These are phyloP conservation scores for Trypanosoma congolense DNA, from an alignment of 208 protist genomes.

Conservation along the genomic window DNA sequence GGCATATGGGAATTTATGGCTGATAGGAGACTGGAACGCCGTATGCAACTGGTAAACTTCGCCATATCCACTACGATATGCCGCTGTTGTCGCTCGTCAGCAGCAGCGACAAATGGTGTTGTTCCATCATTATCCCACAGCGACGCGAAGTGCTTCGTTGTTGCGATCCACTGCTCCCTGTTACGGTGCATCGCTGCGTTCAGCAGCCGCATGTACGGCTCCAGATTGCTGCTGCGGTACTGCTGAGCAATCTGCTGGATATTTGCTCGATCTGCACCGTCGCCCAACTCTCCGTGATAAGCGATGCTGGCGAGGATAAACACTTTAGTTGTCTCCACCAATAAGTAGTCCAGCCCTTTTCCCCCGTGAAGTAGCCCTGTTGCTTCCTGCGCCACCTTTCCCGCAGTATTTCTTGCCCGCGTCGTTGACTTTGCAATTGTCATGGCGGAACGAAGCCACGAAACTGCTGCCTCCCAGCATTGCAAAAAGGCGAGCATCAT, in stretches of 20 bases:
- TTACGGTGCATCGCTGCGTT: constrained; percentile 16
- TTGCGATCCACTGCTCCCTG: constrained; percentile 13
- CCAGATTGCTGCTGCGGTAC: constrained; percentile 8
- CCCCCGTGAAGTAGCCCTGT: not conserved
- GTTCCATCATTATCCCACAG: constrained; percentile 13
- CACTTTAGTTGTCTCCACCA: constrained; percentile 21
- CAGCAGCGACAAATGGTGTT: constrained; percentile 11
- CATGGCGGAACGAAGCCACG: constrained; percentile 19
- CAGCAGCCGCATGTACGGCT: constrained; percentile 18
- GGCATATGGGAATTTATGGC: constrained; percentile 6
- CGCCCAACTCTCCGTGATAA: constrained; percentile 6
- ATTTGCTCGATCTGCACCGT: constrained; percentile 8
- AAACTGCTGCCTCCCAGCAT: constrained; percentile 36
- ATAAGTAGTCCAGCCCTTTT: too few species aligned
- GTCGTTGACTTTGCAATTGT: not conserved
- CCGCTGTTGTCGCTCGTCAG: constrained; percentile 17
- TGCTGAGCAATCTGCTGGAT: constrained; percentile 17
- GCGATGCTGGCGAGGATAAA: constrained; percentile 23
- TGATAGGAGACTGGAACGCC: constrained; percentile 23
- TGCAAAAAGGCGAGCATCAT: constrained; percentile 27
- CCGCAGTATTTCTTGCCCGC: not conserved
- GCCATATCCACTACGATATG: constrained; percentile 40
- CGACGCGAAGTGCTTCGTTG: constrained; percentile 7
- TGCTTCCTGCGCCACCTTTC: not conserved
- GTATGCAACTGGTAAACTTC: constrained; percentile 28